Base-by-base conservation (phyloP, 176 grass and related monocot species). In the Carex scoparia region DNA sequence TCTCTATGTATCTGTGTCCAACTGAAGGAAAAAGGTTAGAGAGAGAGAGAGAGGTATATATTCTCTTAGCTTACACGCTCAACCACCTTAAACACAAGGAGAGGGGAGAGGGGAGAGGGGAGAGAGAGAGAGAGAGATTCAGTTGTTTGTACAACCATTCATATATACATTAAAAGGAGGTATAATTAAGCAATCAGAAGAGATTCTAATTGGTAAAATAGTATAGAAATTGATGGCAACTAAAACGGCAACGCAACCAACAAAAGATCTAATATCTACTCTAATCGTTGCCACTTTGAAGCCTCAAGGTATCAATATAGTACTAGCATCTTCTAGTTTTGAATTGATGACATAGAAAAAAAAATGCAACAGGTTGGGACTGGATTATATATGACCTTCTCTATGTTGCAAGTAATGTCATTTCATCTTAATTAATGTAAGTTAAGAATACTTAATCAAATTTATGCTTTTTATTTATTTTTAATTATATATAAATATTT, bases 301-400 rank as follows among this genome's bases (percentile, higher is more conserved):
- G 23, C 23, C 77, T 86, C 85, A 87, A 87, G 33, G 82, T 87
- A 59, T 79, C 79, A 76, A 87, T 76, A 19, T 54, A 87, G 30
- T 44, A 80, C 46, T 72, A 61, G 57, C 73, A 86, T 86, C 73
- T 87, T 53, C 28, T 19, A 61, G 19, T 71, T 46, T 81, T 68
- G 42, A 81, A 12, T 23, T 23, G 48, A 63, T 82, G 79, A 46
- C 27, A 74, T 51, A 40, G 23, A 23, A 23, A 35, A 27, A 42
- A 14, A 30, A 32, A 32, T 77, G 49, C 18, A 77, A 77, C 49
- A 55, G 9, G 73, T 27, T 13, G 13, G 14, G 31, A 72, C 4
- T 71, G 15, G 40, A 64, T 77, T 57, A 8, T 46, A 48, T 12
- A 18, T 28, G 54, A 10, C 19, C 4, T 79, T 77, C 10, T 62